phyloP scores from a whole-genome alignment of 768 basidiomycete species.

The Leccinellum albellum region DNA sequence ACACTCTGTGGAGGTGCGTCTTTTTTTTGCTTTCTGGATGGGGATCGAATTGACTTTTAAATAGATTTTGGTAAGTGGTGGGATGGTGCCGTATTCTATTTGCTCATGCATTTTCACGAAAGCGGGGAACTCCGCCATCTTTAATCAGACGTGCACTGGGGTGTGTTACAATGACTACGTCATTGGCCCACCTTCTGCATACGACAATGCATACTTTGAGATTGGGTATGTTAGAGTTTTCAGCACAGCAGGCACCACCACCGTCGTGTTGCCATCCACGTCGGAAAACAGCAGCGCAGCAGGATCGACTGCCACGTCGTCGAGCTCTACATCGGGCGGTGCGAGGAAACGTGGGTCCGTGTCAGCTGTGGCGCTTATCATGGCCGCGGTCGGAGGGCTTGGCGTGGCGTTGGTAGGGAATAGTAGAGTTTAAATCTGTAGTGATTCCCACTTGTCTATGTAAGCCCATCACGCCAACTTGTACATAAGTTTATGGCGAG shows the following conservation, averaged over 20 bases:
- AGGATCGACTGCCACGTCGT: conserved; percentile 8
- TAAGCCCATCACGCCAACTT: too few species aligned
- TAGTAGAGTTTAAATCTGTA: not conserved
- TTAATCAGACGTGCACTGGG: conserved; percentile 61
- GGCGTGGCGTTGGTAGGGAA: conserved; percentile 13
- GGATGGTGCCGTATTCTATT: not conserved
- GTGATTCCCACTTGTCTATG: not conserved
- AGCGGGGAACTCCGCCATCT: conserved; percentile 50
- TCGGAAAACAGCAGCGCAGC: conserved; percentile 15
- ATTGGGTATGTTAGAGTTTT: conserved; percentile 57
- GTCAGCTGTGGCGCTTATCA: conserved; percentile 7
- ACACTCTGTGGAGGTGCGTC: conserved; percentile 61
- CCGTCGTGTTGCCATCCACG: conserved; percentile 20
- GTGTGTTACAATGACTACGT: conserved; percentile 70
- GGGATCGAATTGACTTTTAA: conserved; percentile 15
- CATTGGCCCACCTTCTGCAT: conserved; percentile 56
- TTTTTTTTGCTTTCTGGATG: conserved; percentile 1
- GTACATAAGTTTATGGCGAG: too few species aligned
- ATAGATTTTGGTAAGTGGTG: conserved; percentile 32
- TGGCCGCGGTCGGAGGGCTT: conserved; percentile 13
- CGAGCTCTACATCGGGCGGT: conserved; percentile 8
- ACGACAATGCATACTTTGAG: conserved; percentile 70
- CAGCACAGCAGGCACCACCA: conserved; percentile 32
- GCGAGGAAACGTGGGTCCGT: not conserved
- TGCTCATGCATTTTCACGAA: conserved; percentile 20